A percentile compares a stretch with the other conserved stretches of the same genome.
phyloP scores from a whole-genome alignment of 257 asterid genomes.

The Lantana camara region DNA sequence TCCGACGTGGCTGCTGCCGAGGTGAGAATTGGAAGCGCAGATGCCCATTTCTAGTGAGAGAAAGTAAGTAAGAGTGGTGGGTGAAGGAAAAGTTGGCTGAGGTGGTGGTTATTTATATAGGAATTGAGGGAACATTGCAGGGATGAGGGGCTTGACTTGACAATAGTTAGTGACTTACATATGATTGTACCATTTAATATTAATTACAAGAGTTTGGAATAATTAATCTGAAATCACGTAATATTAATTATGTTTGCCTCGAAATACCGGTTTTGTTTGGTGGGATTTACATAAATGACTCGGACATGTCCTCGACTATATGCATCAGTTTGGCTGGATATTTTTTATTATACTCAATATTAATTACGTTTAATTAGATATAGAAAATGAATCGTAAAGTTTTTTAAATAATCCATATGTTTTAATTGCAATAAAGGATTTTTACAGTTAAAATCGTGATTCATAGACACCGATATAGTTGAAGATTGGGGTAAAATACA shows the following conservation, averaged over 20 bases:
- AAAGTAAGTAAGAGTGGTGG: background rate
- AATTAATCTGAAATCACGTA: background rate
- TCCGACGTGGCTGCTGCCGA: constrained; percentile 6
- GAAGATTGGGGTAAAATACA: no score
- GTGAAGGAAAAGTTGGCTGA: background rate
- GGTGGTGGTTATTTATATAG: constrained; percentile 17
- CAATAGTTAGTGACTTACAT: background rate
- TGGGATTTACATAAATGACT: no score
- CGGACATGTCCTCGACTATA: no score
- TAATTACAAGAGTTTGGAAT: no score
- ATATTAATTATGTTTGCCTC: background rate
- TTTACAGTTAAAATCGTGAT: no score
- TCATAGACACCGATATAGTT: no score
- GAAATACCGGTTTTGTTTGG: background rate
- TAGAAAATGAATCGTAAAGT: no score
- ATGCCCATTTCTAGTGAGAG: constrained; percentile 26
- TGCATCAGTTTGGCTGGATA: no score
- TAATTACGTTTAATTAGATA: no score
- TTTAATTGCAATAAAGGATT: no score
- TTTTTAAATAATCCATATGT: no score
- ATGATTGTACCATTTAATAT: background rate
- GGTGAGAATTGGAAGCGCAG: constrained; percentile 18
- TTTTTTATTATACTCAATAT: no score
- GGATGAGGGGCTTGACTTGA: constrained; percentile 1
- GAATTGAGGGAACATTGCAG: constrained; percentile 5